Base-by-base conservation (phyloP, 192 early-diverging fungal genomes). In the Obelidium mucronatum region DNA sequence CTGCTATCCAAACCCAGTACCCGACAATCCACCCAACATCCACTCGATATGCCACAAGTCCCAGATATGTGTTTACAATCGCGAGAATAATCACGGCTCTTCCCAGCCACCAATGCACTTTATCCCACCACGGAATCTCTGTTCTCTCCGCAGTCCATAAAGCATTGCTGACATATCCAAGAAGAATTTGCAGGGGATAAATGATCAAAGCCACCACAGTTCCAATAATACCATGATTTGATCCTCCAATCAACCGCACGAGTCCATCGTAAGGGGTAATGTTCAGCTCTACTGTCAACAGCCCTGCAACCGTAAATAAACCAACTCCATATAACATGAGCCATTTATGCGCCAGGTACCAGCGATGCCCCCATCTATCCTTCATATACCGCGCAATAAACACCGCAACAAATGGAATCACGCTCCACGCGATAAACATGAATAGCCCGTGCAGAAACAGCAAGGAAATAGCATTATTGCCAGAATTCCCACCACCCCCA, bases 371-470 rank as follows among this genome's bases (percentile, higher is more conserved):
- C 2, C 75, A 56, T 3, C 24, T 4, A 11, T 44, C 28, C 67
- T 84, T 84, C 28, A 84, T 48, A 71, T 77, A 84, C 24, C 82
- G 26, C 24, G 82, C 82, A 44, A 81, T 64, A 75, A 84, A 83
- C 52, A 84, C 81, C 13, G 63, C 86, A 53, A 81, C 34, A 22
- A 75, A 70, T 17, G 82, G 81, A 11, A 73, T 3, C 13, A 86
- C 73, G 13, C 59, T 37, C 86, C 86, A 88, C 6, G 81, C 86
- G 39, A 84, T 44, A 48, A 80, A 77, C 84, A 88, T 86, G 35
- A 88, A 33, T 26, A 74, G 40, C 0, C 86, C 86, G 75, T 88
- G 86, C 1, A 40, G 1, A 6, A 65, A 34, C 42, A 59, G 0
- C 26, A 59, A 59, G 26, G 17, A 15, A 2, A 59, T 28, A n/a